Percentiles rank a stretch among this genome's conserved stretches.
These are phyloP conservation scores for Macrocybe gigantea DNA, from an alignment of 768 basidiomycete genomes.

Conservation along the genomic window DNA sequence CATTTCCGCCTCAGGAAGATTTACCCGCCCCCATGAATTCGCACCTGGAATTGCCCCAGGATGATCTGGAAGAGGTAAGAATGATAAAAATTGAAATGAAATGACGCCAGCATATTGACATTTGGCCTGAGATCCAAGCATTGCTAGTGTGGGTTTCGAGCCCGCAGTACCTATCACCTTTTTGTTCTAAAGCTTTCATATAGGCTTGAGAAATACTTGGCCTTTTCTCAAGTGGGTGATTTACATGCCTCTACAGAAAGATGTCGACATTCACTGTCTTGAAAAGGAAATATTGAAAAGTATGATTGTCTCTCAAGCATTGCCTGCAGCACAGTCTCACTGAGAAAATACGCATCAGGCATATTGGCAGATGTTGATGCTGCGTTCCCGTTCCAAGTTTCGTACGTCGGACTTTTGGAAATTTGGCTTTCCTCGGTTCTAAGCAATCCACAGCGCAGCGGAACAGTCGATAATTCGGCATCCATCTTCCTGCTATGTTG, in stretches of 20 bases:
- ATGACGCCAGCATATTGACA: too few species aligned
- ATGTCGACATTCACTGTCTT: not conserved
- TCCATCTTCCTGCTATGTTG: conserved; percentile 53
- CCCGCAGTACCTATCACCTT: not conserved
- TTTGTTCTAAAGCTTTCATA: conserved; percentile 1
- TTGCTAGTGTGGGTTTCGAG: conserved; percentile 44
- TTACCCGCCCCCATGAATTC: too few species aligned
- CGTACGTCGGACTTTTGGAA: conserved; percentile 22
- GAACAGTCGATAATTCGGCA: conserved; percentile 59
- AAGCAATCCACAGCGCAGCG: conserved; percentile 23
- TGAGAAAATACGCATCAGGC: conserved; percentile 20
- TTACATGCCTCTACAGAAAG: not conserved
- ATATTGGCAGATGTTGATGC: conserved; percentile 47
- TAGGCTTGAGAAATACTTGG: conserved; percentile 41
- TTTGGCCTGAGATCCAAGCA: conserved; percentile 40
- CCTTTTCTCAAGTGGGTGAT: conserved; percentile 31
- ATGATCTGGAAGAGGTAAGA: conserved; percentile 43
- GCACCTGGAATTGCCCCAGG: conserved; percentile 22
- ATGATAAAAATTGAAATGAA: not conserved
- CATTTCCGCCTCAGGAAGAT: conserved; percentile 47
- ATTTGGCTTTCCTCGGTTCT: not conserved
- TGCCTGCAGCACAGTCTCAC: not conserved
- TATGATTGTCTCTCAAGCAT: conserved; percentile 11
- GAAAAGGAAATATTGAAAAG: conserved; percentile 27
- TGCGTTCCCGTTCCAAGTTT: conserved; percentile 36